phyloP scores from a whole-genome alignment of 352 stramenopile genomes.

The Phytophthora sojae region DNA sequence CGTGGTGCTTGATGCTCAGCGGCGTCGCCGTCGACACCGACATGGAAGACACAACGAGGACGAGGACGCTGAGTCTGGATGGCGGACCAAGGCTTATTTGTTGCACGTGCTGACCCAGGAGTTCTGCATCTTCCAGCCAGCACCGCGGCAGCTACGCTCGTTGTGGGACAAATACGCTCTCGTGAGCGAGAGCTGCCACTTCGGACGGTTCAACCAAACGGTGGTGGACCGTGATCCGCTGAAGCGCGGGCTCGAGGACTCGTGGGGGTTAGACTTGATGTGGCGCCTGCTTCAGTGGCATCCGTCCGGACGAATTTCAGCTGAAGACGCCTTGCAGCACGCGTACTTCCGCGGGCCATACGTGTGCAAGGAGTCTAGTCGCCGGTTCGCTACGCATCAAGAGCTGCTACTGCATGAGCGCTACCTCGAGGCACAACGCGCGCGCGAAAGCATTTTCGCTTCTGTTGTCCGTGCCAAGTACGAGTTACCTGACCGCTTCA shows the following conservation, averaged over 20 bases:
- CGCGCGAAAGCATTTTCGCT: constrained; percentile 56
- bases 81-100: constrained; percentile 70
- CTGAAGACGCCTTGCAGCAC: constrained; percentile 79
- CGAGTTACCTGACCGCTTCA: constrained; percentile 56
- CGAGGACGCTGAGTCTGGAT: constrained; percentile 21
- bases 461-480: constrained; percentile 62
- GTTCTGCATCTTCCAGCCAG: constrained; percentile 85
- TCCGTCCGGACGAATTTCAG: constrained; percentile 88
- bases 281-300: constrained; percentile 95
- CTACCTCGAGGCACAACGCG: constrained; percentile 66
- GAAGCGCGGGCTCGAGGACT: constrained; percentile 86
- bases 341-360: constrained; percentile 90
- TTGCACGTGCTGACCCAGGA: constrained; percentile 85
- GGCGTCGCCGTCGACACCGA: constrained; percentile 37
- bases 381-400: constrained; percentile 67
- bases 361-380: constrained; percentile 61
- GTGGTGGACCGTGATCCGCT: constrained; percentile 92
- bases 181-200: constrained; percentile 82
- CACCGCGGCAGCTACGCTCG: constrained; percentile 56
- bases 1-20: constrained; percentile 66
- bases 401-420: constrained; percentile 70
- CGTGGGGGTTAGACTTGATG: constrained; percentile 92
- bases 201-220: constrained; percentile 93
- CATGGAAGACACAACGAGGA: constrained; percentile 26
- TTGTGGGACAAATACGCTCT: constrained; percentile 78